Evolutionary conservation across 208 protist species (phyloP), one percentile per base, ranked within the genome.

Genomic region (Chromosphaera perkinsii): DNA sequence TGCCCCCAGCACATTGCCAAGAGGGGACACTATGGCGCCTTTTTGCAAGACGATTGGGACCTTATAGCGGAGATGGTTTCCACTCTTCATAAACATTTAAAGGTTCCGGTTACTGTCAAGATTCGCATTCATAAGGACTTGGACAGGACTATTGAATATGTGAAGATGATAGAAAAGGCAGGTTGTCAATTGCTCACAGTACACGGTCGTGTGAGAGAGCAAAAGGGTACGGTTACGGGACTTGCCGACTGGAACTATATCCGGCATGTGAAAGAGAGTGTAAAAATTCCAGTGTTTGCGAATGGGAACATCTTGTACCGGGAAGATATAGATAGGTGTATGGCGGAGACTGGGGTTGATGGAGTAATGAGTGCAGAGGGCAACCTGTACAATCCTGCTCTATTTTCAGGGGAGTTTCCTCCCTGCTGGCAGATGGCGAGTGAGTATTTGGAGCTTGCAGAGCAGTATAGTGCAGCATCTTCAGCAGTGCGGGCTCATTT

Each of bases 81-180:
- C 1, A 81, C 39, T 1, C 47, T 84, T n/a, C 37, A 81, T 52
- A 31, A 64, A 20, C 54, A 84, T 33, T 56, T 79, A 3, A 75
- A 59, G 7, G 65, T 84, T 22, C 76, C 79, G 5, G 76, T 84
- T 17, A 76, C 71, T 1, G 70, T 61, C 61, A 84, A 84, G 64
- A 81, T 81, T 43, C 56, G 79, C 5, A 54, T 81, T 9, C 66
- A 72, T 42, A 58, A 63, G 1, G 42, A 33, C 17, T 22, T 77
- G 22, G 68, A 80, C 3, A 57, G 62, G n/a, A 80, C 76, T 10
- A 17, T 84, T 5, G 29, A 24, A 37, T 67, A 69, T 51, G 79
- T 72, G 1, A 36, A 73, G 32, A 77, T 80, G 72, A 39, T 84
- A 10, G 69, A 77, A 57, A 37, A 14, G 1, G 51, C 63, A 7